Evolutionary conservation across 768 basidiomycete genomes (phyloP).

Genomic region (Termitomyces bulborhizus): DNA sequence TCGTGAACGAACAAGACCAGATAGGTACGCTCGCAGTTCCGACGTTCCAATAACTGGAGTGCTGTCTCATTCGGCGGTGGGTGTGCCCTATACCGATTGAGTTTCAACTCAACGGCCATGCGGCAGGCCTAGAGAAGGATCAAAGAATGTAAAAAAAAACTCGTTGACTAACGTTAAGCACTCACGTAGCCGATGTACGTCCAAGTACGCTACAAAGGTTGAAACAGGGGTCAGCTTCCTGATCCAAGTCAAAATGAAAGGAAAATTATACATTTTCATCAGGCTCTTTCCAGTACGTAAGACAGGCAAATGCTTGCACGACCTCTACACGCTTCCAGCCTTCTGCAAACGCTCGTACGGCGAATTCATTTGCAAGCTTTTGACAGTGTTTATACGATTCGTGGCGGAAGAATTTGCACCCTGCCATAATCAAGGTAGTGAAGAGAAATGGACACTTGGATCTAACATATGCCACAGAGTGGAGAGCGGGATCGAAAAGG

Average conservation of each 20-base stretch:
- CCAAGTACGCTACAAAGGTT: slow-evolving; percentile 62
- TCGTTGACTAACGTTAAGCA: slow-evolving; percentile 9
- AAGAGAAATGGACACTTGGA: slow-evolving; percentile 77
- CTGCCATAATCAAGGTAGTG: slow-evolving; percentile 77
- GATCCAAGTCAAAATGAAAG: slow-evolving; percentile 6
- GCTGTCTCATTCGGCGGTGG: slow-evolving; percentile 58
- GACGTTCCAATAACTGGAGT: slow-evolving; percentile 63
- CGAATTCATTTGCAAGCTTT: slow-evolving; percentile 66
- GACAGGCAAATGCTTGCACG: slow-evolving; percentile 82
- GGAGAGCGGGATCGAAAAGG: slow-evolving; percentile 82
- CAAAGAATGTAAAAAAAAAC: background rate
- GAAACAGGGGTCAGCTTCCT: slow-evolving; percentile 13
- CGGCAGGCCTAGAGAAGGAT: slow-evolving; percentile 57
- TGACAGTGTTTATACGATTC: slow-evolving; percentile 62
- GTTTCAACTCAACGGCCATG: slow-evolving; percentile 79
- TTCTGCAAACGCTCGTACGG: slow-evolving; percentile 72
- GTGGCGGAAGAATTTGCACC: slow-evolving; percentile 77
- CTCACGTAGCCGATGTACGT: slow-evolving; percentile 81
- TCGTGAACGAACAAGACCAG: slow-evolving; percentile 85
- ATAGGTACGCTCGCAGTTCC: slow-evolving; percentile 82
- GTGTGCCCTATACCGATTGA: slow-evolving; percentile 61
- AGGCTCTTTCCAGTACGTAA: slow-evolving; percentile 88
- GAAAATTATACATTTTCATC: slow-evolving; percentile 57
- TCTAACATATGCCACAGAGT: slow-evolving; percentile 77
- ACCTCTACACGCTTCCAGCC: slow-evolving; percentile 81